Percentiles rank a stretch among this genome's conserved stretches.
Evolutionary conservation across 257 asterid genomes (phyloP).

Genomic region (Solanum neorickii): DNA sequence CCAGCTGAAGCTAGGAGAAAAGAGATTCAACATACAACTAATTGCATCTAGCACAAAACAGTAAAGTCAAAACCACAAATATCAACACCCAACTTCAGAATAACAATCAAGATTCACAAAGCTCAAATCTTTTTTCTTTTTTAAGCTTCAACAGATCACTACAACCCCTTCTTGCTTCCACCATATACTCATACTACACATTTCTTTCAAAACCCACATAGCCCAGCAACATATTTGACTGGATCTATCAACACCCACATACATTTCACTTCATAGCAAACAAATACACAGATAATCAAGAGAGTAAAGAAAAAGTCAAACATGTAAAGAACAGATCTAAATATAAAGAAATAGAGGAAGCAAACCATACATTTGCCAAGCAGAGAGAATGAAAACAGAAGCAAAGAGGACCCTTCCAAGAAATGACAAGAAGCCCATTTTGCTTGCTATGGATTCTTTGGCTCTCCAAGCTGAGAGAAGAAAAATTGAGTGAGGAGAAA

Average conservation of each 20-base stretch:
- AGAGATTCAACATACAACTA: not conserved
- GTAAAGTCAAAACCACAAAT: not conserved
- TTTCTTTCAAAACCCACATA: not conserved
- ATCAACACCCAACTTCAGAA: not conserved
- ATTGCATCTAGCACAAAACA: not conserved
- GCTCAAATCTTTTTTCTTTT: not conserved
- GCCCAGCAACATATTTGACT: not conserved
- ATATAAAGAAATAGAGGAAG: not conserved
- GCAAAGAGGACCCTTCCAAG: conserved; percentile 83
- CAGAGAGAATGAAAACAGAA: conserved; percentile 86
- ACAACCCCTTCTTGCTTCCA: not conserved
- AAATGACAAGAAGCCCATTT: conserved; percentile 84
- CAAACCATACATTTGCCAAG: conserved; percentile 74
- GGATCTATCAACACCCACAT: not conserved
- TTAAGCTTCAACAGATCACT: not conserved
- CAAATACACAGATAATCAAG: not conserved
- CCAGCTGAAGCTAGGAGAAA: not conserved
- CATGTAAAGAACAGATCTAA: conserved; percentile 28
- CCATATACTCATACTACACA: not conserved
- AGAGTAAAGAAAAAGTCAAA: not conserved
- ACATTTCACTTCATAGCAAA: not conserved
- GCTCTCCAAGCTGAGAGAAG: not conserved
- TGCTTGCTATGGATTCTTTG: not conserved
- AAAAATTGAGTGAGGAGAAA: not conserved
- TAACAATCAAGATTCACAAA: not conserved